Conservation (phyloP, 1,139 yeast genomes). For the Hyphopichia burtonii region DNA sequence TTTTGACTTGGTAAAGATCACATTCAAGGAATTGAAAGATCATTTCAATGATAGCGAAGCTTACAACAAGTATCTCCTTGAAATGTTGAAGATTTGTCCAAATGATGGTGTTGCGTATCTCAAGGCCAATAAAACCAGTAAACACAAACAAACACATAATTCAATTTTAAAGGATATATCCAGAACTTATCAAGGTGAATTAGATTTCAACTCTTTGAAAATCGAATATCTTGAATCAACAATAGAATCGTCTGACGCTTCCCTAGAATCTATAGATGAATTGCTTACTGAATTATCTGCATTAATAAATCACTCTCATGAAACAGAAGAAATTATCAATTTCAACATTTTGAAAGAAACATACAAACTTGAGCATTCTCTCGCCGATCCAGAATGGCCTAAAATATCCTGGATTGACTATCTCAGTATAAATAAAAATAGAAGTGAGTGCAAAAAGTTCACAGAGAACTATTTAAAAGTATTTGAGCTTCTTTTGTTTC, state of each 20-base stretch:
- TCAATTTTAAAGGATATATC: constrained; percentile 33
- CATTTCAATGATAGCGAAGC: constrained; percentile 19
- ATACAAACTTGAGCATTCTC: constrained; percentile 28
- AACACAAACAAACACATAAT: constrained; percentile 27
- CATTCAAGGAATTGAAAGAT: constrained; percentile 13
- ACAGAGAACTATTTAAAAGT: constrained; percentile 32
- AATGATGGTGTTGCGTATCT: constrained; percentile 30
- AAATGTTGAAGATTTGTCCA: constrained; percentile 28
- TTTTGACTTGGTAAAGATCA: constrained; percentile 11
- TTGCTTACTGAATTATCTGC: constrained; percentile 2
- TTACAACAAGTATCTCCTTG: constrained; percentile 28
- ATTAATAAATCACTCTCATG: constrained; percentile 15
- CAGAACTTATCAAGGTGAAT: constrained; percentile 15
- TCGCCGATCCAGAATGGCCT: constrained; percentile 34
- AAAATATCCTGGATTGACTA: constrained; percentile 40
- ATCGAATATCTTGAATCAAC: constrained; percentile 38
- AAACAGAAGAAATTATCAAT: constrained; percentile 13
- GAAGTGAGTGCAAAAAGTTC: constrained; percentile 29
- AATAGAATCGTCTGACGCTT: constrained; percentile 11
- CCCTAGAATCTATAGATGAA: constrained; percentile 1
- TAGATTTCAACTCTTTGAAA: constrained; percentile 23
- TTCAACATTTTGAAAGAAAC: constrained; percentile 26
- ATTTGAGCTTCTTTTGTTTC: constrained; percentile 28
- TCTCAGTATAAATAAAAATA: constrained; percentile 20
- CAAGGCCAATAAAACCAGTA: constrained; percentile 24